Evolutionary conservation across 306 rosid genomes (phyloP), one percentile per base, ranked within the genome.

Genomic region (Begonia masoniana): DNA sequence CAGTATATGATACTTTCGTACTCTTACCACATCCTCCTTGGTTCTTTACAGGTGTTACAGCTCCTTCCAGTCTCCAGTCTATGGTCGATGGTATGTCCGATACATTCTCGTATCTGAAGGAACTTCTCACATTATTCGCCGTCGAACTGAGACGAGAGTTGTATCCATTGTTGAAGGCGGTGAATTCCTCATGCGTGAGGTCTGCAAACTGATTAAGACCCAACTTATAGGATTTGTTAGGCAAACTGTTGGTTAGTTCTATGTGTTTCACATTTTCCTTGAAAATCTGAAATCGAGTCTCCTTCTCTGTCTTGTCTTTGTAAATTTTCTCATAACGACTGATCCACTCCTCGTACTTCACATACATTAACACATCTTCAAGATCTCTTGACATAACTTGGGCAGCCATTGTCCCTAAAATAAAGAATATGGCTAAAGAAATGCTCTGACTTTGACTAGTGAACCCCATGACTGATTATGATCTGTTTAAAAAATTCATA

Each of bases 141-240:
- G 52, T 26, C 9, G 21, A 2, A 16, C 48, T 23, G 12, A 0
- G 10, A 5, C 13, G 16, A 10, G 62, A 7, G n/a, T 12, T 72
- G 61, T 42, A 52, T 13, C 89, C 74, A 3, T 48, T 67, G 9
- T 62, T 42, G n/a, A 64, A 60, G 56, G 72, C 63, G 3, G 47
- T 7, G 16, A 78, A 76, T 57, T 78, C 91, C 68, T 78, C 62
- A 8, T 24, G 51, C 1, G 73, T 76, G 21, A 51, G 51, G 62
- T 75, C 74, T 19, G 81, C 61, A 58, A 45, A 75, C 13, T 21
- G 43, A 43, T 78, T 78, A 43, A 65, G 19, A 1, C 62, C 67
- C n/a, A 74, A 47, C 43, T 53, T 64, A 63, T 72, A 82, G 10
- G 66, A 56, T 51, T 17, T 54, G 24, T 82, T 70, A 19, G 43